Evolutionary conservation across 768 basidiomycete species (phyloP), one percentile per base, ranked within the genome.

Genomic region (Imleria badia): DNA sequence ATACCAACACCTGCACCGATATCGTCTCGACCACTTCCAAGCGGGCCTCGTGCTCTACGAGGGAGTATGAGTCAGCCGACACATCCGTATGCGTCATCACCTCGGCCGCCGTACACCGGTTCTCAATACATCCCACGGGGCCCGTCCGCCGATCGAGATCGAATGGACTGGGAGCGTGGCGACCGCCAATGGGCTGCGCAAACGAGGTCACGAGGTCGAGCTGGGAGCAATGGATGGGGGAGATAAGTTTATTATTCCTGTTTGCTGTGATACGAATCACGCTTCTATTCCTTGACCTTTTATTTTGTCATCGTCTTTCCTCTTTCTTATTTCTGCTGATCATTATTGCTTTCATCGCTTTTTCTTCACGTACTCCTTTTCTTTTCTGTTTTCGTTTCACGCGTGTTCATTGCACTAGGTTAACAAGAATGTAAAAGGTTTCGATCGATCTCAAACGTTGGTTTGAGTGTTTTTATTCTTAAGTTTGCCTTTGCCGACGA

Each of bases 91-190:
- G 35, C 51, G n/a, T n/a, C n/a, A 26, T 48, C 63, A 10, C 26
- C 39, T 45, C 62, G 60, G 40, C 63, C 67, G 48, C 54, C 69
- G 22, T 64, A 63, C 12, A 36, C 52, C 14, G 62, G 69, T 29
- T 65, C 73, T 43, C 73, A 71, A 38, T 71, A 74, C 42, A 71
- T 75, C 6, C 80, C 81, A 33, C 74, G 81, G 1, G 81, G 79
- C 6, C 81, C 80, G 3, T 78, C 76, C 11, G 79, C 78, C 2
- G 81, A 82, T 60, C 73, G 81, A 3, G 81, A 83, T 20, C 67
- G 79, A 14, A 53, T 59, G 14, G 80, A 79, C 17, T 71, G 77
- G 68, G 78, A 79, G 15, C 67, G 76, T n/a, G 72, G 74, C 8
- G 77, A 78, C n/a, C 59, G 78, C 12, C 65, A 60, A 19, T 72